These are phyloP conservation scores for Septoria petroselini DNA, from an alignment of 2,329 filamentous ascomycete genomes.

Conservation along the genomic window DNA sequence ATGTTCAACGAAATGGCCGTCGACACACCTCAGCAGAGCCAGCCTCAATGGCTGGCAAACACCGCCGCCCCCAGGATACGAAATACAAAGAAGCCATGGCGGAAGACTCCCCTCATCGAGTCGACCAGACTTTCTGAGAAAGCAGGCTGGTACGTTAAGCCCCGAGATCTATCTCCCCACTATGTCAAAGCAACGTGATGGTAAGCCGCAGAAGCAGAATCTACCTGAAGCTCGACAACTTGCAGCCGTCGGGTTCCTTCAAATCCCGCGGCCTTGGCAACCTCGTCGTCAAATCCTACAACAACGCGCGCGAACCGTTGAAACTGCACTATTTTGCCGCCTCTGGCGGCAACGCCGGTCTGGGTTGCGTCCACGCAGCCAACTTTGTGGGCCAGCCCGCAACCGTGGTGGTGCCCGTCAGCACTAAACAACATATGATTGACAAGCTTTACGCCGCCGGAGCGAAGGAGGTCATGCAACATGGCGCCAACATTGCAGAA, in stretches of 20 bases:
- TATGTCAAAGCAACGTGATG: slow-evolving; percentile 11
- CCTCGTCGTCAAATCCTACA: slow-evolving; percentile 44
- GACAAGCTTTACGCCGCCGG: slow-evolving; percentile 67
- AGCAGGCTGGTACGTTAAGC: slow-evolving; percentile 63
- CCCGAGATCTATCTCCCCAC: neutral
- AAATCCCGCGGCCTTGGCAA: slow-evolving; percentile 74
- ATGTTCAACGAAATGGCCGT: slow-evolving; percentile 15
- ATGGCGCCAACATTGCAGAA: slow-evolving; percentile 65
- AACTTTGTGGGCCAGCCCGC: slow-evolving; percentile 61
- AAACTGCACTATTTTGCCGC: slow-evolving; percentile 70
- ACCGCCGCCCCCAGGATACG: slow-evolving; percentile 4
- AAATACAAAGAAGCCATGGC: slow-evolving; percentile 55
- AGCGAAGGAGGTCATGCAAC: slow-evolving; percentile 62
- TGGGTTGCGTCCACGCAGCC: slow-evolving; percentile 75
- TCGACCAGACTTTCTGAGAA: slow-evolving; percentile 64
- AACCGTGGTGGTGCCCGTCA: slow-evolving; percentile 71
- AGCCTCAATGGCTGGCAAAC: slow-evolving; percentile 15
- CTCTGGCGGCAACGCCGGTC: slow-evolving; percentile 78
- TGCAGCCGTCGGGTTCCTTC: slow-evolving; percentile 85
- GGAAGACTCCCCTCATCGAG: slow-evolving; percentile 67
- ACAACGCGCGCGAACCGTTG: slow-evolving; percentile 29
- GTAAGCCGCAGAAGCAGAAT: slow-evolving; percentile 59
- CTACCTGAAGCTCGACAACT: slow-evolving; percentile 80
- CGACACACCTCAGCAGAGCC: slow-evolving; percentile 9
- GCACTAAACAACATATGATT: slow-evolving; percentile 67